Evolutionary conservation across 805 yeast species (phyloP), one percentile per base, ranked within the genome.

Genomic region (Pachysolen tannophilus): DNA sequence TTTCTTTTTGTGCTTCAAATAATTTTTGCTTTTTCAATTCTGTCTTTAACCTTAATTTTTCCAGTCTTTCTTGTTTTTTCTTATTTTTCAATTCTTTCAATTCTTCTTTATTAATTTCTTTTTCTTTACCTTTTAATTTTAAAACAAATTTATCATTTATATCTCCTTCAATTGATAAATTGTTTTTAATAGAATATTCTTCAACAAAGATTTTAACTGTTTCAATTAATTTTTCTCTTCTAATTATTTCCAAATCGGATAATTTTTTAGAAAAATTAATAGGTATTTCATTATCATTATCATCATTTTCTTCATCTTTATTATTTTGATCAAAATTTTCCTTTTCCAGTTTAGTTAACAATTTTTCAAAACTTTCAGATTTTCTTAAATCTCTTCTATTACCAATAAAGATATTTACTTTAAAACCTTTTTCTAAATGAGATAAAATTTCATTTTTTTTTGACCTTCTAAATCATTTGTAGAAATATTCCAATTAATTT

Each of bases 381-480:
- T 19, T 23, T 13, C 26, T 21, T 8, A 36, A 28, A 16, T 28
- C 35, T 10, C 30, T 6, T 18, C 28, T 36, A 13, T 11, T 8
- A 9, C 21, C 39, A 13, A 36, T 20, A 15, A 23, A 36, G 6
- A 36, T 36, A 16, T 36, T 35, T 3, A 36, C 26, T 15, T 27
- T 31, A 21, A 17, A 14, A n/a, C 16, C 16, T 16, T 32, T 31
- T 20, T 19, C 13, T 5, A 36, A 14, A 16, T 36, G 32, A 26
- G 17, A 23, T 20, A n/a, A 16, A 11, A 36, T 32, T n/a, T 36
- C 39, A 17, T n/a, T 32, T 36, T 26, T 32, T 24, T 16, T 36
- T 36, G 15, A 36, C 39, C 18, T 36, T 36, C 6, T 17, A 36
- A 26, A 14, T 36, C 39, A 16, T 36, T 36, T n/a, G 28, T 18